Evolutionary conservation across 805 yeast genomes (phyloP).

Genomic region (Kurtzmaniella cleridarum): DNA sequence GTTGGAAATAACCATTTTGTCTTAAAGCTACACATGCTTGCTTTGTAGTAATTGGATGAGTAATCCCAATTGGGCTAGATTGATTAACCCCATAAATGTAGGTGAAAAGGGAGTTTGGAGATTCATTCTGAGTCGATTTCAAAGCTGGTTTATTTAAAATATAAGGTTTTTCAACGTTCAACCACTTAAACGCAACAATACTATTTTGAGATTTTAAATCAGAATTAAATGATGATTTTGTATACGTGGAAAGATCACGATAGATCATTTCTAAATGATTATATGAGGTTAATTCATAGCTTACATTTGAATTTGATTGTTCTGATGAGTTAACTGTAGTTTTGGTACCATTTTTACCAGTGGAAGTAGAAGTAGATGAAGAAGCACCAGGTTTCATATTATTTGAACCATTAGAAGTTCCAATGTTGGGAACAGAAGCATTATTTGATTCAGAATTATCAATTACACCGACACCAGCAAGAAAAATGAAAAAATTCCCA

Average conservation of each 20-base stretch:
- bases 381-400: slow-evolving; percentile 3
- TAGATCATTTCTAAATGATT: slow-evolving; percentile 45
- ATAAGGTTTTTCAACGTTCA: slow-evolving; percentile 64
- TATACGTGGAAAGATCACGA: slow-evolving; percentile 24
- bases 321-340: slow-evolving; percentile 6
- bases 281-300: slow-evolving; percentile 38
- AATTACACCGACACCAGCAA: slow-evolving; percentile 38
- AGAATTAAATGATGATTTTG: slow-evolving; percentile 9
- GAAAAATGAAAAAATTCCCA: slow-evolving; percentile 50
- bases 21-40: slow-evolving; percentile 69
- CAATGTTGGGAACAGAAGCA: slow-evolving; percentile 19
- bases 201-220: slow-evolving; percentile 4
- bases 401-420: slow-evolving; percentile 15
- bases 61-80: slow-evolving; percentile 52
- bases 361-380: background rate
- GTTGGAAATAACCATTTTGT: slow-evolving; percentile 51
- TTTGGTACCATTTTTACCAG: slow-evolving; percentile 17
- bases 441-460: slow-evolving; percentile 27
- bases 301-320: slow-evolving; percentile 13
- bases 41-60: slow-evolving; percentile 63
- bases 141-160: slow-evolving; percentile 55
- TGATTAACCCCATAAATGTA: slow-evolving; percentile 57
- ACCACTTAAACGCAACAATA: slow-evolving; percentile 60
- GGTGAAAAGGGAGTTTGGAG: slow-evolving; percentile 16
- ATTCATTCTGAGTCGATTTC: slow-evolving; percentile 16